Conservation (phyloP, 805 yeast genomes). For the Candida silvatica region DNA sequence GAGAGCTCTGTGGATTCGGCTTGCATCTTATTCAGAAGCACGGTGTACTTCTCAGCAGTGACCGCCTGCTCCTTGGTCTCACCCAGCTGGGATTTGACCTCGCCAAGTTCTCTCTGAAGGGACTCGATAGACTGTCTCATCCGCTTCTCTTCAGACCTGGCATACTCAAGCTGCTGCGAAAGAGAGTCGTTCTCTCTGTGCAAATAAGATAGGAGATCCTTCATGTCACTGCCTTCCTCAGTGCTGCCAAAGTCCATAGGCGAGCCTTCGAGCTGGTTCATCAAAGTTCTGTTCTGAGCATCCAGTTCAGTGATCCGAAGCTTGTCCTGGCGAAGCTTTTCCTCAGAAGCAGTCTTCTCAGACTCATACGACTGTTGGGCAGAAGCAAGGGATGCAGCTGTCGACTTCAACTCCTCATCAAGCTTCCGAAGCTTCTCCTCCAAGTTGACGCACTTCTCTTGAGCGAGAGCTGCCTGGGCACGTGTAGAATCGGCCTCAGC, state of each 20-base stretch:
- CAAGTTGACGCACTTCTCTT: slow-evolving; percentile 13
- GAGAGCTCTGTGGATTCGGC: slow-evolving; percentile 20
- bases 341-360: slow-evolving; percentile 34
- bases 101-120: slow-evolving; percentile 41
- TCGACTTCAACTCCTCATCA: slow-evolving; percentile 27
- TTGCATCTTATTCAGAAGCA: slow-evolving; percentile 17
- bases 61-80: slow-evolving; percentile 20
- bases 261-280: slow-evolving; percentile 50
- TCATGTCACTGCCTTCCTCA: slow-evolving; percentile 25
- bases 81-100: slow-evolving; percentile 38
- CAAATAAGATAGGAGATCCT: slow-evolving; percentile 50
- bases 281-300: slow-evolving; percentile 59
- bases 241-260: slow-evolving; percentile 8
- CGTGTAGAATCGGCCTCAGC: slow-evolving; percentile 1
- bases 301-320: slow-evolving; percentile 45
- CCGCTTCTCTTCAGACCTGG: slow-evolving; percentile 44
- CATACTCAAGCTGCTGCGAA: slow-evolving; percentile 46
- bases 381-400: slow-evolving; percentile 24
- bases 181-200: slow-evolving; percentile 71
- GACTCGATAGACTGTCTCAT: slow-evolving; percentile 42
- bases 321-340: slow-evolving; percentile 36
- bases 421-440: slow-evolving; percentile 25
- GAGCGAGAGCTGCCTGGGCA: not conserved
- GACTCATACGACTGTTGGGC: slow-evolving; percentile 37
- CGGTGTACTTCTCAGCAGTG: slow-evolving; percentile 13